phyloP scores from a whole-genome alignment of 768 basidiomycete species.

The Baorangia bicolor region DNA sequence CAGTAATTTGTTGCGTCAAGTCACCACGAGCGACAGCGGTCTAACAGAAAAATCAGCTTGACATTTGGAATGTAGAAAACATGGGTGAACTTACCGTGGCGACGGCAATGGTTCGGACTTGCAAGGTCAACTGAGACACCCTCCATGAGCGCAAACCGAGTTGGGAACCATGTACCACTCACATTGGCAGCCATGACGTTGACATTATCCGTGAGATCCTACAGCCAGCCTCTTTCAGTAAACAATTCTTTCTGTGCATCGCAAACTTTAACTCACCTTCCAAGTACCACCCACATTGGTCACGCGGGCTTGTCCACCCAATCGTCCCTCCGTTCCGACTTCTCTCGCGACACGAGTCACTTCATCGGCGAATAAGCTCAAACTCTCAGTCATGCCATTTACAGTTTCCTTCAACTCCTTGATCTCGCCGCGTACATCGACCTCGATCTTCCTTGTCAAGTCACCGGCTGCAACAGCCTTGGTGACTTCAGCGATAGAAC shows the following conservation, averaged over 20 bases:
- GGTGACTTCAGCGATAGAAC: constrained; percentile 87
- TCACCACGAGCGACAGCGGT: constrained; percentile 95
- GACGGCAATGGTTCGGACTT: constrained; percentile 91
- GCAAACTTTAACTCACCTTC: constrained; percentile 50
- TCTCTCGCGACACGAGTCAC: constrained; percentile 87
- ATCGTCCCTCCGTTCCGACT: constrained; percentile 93
- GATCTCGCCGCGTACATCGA: constrained; percentile 92
- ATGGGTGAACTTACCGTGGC: constrained; percentile 64
- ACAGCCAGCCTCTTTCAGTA: constrained; percentile 15
- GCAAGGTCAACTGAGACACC: constrained; percentile 70
- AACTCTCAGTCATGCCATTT: constrained; percentile 89
- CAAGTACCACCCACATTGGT: constrained; percentile 95
- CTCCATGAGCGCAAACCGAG: constrained; percentile 2
- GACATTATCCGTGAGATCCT: constrained; percentile 91
- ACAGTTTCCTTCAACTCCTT: constrained; percentile 88
- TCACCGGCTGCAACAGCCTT: constrained; percentile 95
- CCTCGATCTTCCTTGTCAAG: constrained; percentile 89
- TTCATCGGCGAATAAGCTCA: constrained; percentile 85
- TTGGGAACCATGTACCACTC: constrained; percentile 26
- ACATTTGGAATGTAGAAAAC: not conserved
- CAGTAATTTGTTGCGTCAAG: constrained; percentile 89
- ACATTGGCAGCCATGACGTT: constrained; percentile 95
- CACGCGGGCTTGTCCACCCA: constrained; percentile 94
- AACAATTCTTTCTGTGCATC: not conserved
- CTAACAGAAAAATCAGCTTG: constrained; percentile 30